phyloP scores from a whole-genome alignment of 176 grass and related monocot genomes.

The Ananas comosus region DNA sequence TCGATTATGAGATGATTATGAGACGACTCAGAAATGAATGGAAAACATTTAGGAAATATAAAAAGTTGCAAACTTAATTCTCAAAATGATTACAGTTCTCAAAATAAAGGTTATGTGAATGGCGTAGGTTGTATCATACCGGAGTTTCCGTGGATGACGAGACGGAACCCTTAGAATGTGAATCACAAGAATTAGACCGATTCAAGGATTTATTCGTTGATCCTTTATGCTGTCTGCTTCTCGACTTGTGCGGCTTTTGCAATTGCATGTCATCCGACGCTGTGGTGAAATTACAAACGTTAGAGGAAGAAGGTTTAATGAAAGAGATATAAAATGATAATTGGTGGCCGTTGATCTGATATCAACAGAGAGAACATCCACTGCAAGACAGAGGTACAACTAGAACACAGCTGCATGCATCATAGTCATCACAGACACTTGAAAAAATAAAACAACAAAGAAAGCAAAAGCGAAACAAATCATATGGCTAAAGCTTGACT shows the following conservation, averaged over 20 bases:
- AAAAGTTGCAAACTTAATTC: not conserved
- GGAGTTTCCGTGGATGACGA: constrained; percentile 39
- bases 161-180: constrained; percentile 53
- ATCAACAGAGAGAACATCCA: not conserved
- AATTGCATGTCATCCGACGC: constrained; percentile 48
- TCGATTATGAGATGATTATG: not conserved
- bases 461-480: too few species aligned
- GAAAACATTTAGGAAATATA: not conserved
- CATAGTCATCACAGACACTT: not conserved
- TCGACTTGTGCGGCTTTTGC: constrained; percentile 64
- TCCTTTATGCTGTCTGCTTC: constrained; percentile 38
- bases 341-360: not conserved
- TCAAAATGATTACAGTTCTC: not conserved
- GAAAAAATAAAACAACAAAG: not conserved
- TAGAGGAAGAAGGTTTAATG: not conserved
- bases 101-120: not conserved
- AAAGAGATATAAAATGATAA: not conserved
- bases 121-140: constrained; percentile 30
- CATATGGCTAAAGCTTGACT: too few species aligned
- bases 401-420: not conserved
- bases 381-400: not conserved
- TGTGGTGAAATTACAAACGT: constrained; percentile 13
- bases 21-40: not conserved
- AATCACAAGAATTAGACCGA: constrained; percentile 56
- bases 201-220: constrained; percentile 53